These are phyloP conservation scores for Colletotrichum camelliae DNA, from an alignment of 2,329 filamentous ascomycete genomes.

Conservation along the genomic window DNA sequence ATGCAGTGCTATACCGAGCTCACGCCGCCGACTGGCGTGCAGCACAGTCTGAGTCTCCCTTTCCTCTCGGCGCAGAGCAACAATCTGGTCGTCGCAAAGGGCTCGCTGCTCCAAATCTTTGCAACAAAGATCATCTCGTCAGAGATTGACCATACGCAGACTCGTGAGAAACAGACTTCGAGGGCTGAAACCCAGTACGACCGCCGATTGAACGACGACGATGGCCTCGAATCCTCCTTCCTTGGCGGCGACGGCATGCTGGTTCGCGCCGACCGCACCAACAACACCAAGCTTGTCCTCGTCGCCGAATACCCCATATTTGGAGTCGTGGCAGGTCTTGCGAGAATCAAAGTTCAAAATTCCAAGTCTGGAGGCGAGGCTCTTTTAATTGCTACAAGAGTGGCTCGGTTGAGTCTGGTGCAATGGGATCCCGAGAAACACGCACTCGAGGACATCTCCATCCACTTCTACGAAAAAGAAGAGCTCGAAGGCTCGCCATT, in stretches of 20 bases:
- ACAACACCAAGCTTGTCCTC: constrained; percentile 80
- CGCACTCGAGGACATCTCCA: constrained; percentile 85
- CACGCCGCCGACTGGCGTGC: constrained; percentile 91
- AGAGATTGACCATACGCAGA: constrained; percentile 59
- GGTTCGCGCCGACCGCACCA: constrained; percentile 66
- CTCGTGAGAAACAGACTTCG: constrained; percentile 39
- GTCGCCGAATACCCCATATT: constrained; percentile 83
- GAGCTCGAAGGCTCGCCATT: constrained; percentile 84
- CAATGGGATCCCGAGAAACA: constrained; percentile 89
- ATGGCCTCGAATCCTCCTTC: constrained; percentile 70
- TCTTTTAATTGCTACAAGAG: constrained; percentile 82
- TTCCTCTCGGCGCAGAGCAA: constrained; percentile 77
- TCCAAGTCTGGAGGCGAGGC: constrained; percentile 84
- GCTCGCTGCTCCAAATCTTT: constrained; percentile 92
- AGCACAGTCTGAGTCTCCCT: constrained; percentile 80
- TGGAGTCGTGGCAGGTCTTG: constrained; percentile 84
- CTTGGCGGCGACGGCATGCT: constrained; percentile 67
- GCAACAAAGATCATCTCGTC: constrained; percentile 70
- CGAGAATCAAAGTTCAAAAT: constrained; percentile 73
- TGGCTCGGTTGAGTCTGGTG: constrained; percentile 90
- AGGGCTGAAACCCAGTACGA: constrained; percentile 55
- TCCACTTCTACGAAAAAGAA: constrained; percentile 98
- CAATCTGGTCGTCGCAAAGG: constrained; percentile 91
- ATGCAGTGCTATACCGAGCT: constrained; percentile 99
- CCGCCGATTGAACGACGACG: constrained; percentile 61